Conservation (phyloP, 2,329 filamentous ascomycete species). For the Rhexocercosporidium sp. region DNA sequence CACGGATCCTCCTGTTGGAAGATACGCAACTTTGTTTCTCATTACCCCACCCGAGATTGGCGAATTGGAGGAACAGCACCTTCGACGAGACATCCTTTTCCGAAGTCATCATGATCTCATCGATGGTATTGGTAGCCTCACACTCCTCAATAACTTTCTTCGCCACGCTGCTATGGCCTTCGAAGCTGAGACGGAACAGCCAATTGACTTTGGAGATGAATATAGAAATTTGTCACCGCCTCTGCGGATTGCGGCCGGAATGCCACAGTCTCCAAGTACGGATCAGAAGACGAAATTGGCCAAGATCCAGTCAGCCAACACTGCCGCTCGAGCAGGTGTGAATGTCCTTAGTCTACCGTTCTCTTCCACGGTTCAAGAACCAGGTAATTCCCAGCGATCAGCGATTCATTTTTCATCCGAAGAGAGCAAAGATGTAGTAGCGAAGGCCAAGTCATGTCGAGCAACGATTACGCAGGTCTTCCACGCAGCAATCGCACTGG, state of each 20-base stretch:
- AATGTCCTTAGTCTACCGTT: conserved; percentile 11
- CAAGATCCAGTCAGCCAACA: not conserved
- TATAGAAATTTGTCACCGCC: conserved; percentile 17
- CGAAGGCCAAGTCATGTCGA: conserved; percentile 3
- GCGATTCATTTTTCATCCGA: not conserved
- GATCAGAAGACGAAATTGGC: not conserved
- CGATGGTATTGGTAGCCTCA: conserved; percentile 47
- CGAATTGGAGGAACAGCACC: not conserved
- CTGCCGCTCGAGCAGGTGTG: not conserved
- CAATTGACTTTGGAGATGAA: conserved; percentile 27
- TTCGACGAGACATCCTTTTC: conserved; percentile 34
- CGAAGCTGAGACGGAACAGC: conserved; percentile 20
- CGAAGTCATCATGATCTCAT: conserved; percentile 48
- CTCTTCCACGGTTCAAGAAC: not conserved
- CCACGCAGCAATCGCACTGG: conserved; percentile 1
- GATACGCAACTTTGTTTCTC: conserved; percentile 43
- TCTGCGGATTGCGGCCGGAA: conserved; percentile 5
- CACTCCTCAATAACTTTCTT: conserved; percentile 43
- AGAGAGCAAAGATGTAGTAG: conserved; percentile 5
- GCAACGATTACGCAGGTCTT: conserved; percentile 13
- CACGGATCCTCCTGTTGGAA: conserved; percentile 43
- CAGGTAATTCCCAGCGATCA: not conserved
- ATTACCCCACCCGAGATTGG: conserved; percentile 28
- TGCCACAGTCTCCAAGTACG: not conserved
- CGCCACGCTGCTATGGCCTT: conserved; percentile 36